Conservation (phyloP, 2,329 filamentous ascomycete species). For the Dothidotthia symphoricarpi region DNA sequence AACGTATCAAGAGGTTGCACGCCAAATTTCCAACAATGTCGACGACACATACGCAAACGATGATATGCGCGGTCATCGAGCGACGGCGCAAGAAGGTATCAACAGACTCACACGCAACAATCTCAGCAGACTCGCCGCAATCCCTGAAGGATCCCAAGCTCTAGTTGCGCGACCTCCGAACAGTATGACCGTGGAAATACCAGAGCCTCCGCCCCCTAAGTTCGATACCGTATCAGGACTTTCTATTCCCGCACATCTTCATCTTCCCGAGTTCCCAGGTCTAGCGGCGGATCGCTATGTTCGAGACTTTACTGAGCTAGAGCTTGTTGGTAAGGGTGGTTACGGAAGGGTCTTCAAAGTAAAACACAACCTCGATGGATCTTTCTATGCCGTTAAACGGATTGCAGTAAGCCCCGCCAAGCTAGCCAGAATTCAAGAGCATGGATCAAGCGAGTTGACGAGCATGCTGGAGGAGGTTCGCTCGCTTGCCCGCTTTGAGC, state of each 20-base stretch:
- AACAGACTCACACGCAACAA: conserved; percentile 29
- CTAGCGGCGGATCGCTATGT: conserved; percentile 35
- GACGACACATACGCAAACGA: conserved; percentile 42
- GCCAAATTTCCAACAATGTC: conserved; percentile 40
- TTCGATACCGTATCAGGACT: conserved; percentile 18
- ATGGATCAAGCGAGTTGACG: conserved; percentile 55
- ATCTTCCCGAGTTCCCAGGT: conserved; percentile 30
- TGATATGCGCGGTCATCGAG: conserved; percentile 35
- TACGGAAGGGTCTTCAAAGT: conserved; percentile 65
- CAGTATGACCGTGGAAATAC: conserved; percentile 2
- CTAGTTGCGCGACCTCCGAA: conserved; percentile 19
- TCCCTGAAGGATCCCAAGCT: conserved; percentile 25
- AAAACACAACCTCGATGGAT: conserved; percentile 60
- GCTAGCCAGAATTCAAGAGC: conserved; percentile 53
- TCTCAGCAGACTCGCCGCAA: conserved; percentile 20
- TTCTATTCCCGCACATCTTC: conserved; percentile 13
- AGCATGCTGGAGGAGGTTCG: conserved; percentile 60
- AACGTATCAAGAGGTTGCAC: conserved; percentile 42
- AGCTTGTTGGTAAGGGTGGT: conserved; percentile 61
- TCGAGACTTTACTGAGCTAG: conserved; percentile 43
- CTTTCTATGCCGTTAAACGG: conserved; percentile 65
- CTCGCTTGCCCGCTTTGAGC: conserved; percentile 61
- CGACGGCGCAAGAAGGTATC: conserved; percentile 42
- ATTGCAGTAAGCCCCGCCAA: conserved; percentile 57
- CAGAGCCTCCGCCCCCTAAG: conserved; percentile 13